Evolutionary conservation across 23 red algal species (phyloP).

Genomic region (Agarophyton chilense): DNA sequence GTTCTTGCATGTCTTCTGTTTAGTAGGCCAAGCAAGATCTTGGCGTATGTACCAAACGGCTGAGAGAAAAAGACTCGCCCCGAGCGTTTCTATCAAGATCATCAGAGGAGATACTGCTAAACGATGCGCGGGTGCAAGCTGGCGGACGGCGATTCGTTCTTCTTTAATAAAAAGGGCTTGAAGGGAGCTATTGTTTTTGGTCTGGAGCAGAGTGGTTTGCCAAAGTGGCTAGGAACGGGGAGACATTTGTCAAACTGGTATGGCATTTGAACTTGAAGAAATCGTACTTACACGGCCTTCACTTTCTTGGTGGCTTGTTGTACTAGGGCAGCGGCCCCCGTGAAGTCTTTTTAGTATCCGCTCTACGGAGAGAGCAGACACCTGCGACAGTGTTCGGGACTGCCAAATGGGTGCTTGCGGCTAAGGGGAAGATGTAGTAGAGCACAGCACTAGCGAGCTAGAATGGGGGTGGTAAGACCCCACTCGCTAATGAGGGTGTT

Average conservation of each 20-base stretch:
- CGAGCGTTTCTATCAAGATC: background rate
- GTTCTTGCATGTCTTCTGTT: constrained; percentile 22
- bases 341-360: no score
- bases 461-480: no score
- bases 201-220: background rate
- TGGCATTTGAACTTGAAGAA: background rate
- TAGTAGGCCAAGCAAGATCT: background rate
- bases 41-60: background rate
- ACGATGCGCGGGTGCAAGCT: background rate
- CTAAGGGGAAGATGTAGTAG: no score
- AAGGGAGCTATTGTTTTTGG: background rate
- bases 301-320: background rate
- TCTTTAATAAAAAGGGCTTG: background rate
- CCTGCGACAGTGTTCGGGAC: no score
- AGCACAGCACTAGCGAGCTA: no score
- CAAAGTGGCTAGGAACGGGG: background rate
- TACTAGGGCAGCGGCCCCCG: background rate
- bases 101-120: background rate
- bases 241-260: background rate
- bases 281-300: background rate
- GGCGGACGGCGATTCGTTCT: background rate
- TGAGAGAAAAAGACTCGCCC: constrained; percentile 12
- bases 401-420: no score
- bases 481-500: no score
- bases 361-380: no score